Evolutionary conservation across 164 flowering plant species (phyloP).

Genomic region (Piper longum): DNA sequence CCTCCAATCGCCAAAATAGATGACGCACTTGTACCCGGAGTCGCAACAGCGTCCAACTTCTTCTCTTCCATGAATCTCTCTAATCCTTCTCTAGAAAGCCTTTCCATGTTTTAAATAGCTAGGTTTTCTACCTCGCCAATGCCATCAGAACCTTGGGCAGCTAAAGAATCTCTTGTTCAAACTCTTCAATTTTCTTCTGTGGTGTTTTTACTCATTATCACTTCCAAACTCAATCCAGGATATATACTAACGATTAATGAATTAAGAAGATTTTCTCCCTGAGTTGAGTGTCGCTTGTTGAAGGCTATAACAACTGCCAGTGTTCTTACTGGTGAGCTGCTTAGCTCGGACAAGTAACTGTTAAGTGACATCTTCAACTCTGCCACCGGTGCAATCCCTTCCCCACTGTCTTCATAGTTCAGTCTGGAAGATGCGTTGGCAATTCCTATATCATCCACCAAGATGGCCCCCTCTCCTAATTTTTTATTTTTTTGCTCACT

Average conservation of each 20-base stretch:
- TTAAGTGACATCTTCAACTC: conserved; percentile 45
- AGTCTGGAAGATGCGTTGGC: conserved; percentile 15
- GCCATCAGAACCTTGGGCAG: conserved; percentile 23
- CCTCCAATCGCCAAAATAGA: conserved; percentile 27
- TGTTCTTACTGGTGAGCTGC: conserved; percentile 41
- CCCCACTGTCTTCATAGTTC: conserved; percentile 15
- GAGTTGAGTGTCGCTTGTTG: conserved; percentile 22
- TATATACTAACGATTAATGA: not conserved
- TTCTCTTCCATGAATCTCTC: conserved; percentile 28
- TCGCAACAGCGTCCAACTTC: conserved; percentile 34
- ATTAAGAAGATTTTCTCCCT: conserved; percentile 17
- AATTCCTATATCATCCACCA: conserved; percentile 31
- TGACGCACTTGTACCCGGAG: conserved; percentile 4
- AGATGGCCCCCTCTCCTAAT: too few species aligned
- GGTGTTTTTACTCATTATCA: not conserved
- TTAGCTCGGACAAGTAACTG: conserved; percentile 28
- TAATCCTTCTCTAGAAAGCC: conserved; percentile 16
- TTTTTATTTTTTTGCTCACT: too few species aligned
- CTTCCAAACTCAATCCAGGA: not conserved
- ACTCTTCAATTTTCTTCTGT: conserved; percentile 24
- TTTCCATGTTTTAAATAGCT: conserved; percentile 14
- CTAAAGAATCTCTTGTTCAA: conserved; percentile 13
- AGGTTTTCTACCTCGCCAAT: conserved; percentile 14
- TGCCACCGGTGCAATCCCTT: conserved; percentile 17
- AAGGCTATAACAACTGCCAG: conserved; percentile 44